phyloP scores from a whole-genome alignment of 495 filamentous ascomycete species.

The Echria macrotheca region DNA sequence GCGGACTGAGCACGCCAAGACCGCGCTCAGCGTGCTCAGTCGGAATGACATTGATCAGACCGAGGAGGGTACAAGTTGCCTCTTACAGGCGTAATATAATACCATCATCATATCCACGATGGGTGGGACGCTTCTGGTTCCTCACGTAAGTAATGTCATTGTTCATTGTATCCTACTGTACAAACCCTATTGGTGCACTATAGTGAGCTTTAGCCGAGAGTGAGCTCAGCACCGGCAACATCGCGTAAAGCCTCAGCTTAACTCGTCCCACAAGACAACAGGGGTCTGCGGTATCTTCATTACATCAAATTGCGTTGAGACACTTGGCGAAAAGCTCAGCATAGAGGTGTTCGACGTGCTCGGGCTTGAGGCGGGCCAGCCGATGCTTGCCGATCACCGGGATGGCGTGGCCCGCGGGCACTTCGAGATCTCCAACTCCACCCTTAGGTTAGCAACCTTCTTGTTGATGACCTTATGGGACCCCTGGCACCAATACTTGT shows the following conservation, averaged over 20 bases:
- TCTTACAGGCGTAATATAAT: neutral
- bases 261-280: no score
- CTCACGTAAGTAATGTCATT: neutral
- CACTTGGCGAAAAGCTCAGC: no score
- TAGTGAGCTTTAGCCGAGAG: no score
- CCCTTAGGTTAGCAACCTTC: slow-evolving; percentile 9
- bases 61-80: neutral
- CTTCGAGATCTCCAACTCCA: no score
- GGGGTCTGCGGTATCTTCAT: no score
- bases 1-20: neutral
- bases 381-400: no score
- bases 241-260: no score
- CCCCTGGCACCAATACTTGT: slow-evolving; percentile 16
- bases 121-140: neutral
- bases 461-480: neutral
- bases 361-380: no score
- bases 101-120: neutral
- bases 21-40: neutral
- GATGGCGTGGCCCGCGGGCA: no score
- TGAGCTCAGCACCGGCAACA: no score
- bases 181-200: neutral
- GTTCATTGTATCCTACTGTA: neutral
- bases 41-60: neutral
- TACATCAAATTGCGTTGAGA: no score
- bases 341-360: no score